Base-by-base conservation (phyloP, 2,329 filamentous ascomycete genomes). In the Fusarium kyushuense region DNA sequence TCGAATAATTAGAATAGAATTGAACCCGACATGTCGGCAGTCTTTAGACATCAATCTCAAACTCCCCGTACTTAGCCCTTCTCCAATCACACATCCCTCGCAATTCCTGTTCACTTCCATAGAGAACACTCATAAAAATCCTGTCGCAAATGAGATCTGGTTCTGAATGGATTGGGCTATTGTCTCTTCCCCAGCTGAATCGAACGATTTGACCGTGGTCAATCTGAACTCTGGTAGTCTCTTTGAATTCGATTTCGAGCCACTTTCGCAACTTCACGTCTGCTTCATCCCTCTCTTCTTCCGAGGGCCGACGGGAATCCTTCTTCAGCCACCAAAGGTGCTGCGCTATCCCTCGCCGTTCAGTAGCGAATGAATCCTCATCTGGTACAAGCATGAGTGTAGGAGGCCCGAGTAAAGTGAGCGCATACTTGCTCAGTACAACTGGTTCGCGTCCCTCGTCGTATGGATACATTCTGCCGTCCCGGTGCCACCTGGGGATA, bases 161-260 rank as follows among this genome's bases (percentile, higher is more conserved):
- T 5, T 58, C 56, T n/a, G 56, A 58, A 33, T 58, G 53, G 1
- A 58, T 8, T 1, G 56, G 56, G 1, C 56, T 58, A 0, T 58
- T 16, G 12, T 17, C 53, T 2, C 27, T 14, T 5, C 56, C 56
- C 40, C 56, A 58, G 4, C 27, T 48, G 2, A 58, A 58, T 5
- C 56, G 53, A 13, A 58, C 54, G 1, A 58, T 17, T 48, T 58
- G 11, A 0, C 54, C 53, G 1, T 17, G 41, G 7, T 40, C 54
- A 29, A 47, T 27, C 4, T 40, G 8, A 5, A 58, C 33, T 58
- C 27, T 16, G 0, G 53, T 33, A 0, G 33, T 13, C 2, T 48
- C 9, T 4, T 47, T 9, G 2, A 58, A 58, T n/a, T 21, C 16
- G 1, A n/a, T 33, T 4, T 10, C 9, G 8, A 58, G 56, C 3